Evolutionary conservation across 768 basidiomycete species (phyloP), one percentile per base, ranked within the genome.

Genomic region (Hericium coralloides): DNA sequence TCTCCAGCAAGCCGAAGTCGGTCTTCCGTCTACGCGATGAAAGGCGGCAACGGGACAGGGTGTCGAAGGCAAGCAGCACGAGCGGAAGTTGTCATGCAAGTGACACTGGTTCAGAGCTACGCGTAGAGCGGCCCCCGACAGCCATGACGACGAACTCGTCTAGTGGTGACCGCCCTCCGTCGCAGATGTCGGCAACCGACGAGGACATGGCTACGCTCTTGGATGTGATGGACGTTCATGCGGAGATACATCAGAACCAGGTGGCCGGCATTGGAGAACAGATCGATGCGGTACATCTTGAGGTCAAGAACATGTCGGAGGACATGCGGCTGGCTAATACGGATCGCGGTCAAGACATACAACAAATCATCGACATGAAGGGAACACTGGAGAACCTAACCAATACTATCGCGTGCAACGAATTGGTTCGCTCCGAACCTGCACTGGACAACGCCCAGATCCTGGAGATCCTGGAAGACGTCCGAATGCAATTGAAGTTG

Each of bases 401-500:
- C n/a, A 20, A 50, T 18, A 50, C 26, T 15, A 22, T 50, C 22
- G 26, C 43, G 41, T 14, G 43, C n/a, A 45, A 45, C 17, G 43
- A 45, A 20, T 18, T 45, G 7, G 43, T 45, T n/a, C 43, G 43
- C 8, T 45, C 43, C 8, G 17, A n/a, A 20, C 43, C 43, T 45
- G 43, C 43, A 3, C n/a, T 20, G 14, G 43, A 50, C 3, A 25
- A 17, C 23, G 2, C 4, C 15, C n/a, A 25, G 49, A 23, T 50
- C 15, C 3, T 17, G 26, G 49, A 50, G 22, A 25, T 50, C 8
- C 61, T 80, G 39, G 74, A 73, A 26, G 75, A 69, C 15, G 66
- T 81, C 43, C 69, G 72, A 52, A 53, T 56, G 2, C 73, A 72
- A n/a, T 62, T 84, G 53, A 69, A 68, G 12, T 64, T 64, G 8